Base-by-base conservation (phyloP, 2,329 filamentous ascomycete species). In the Cordyceps fumosorosea region DNA sequence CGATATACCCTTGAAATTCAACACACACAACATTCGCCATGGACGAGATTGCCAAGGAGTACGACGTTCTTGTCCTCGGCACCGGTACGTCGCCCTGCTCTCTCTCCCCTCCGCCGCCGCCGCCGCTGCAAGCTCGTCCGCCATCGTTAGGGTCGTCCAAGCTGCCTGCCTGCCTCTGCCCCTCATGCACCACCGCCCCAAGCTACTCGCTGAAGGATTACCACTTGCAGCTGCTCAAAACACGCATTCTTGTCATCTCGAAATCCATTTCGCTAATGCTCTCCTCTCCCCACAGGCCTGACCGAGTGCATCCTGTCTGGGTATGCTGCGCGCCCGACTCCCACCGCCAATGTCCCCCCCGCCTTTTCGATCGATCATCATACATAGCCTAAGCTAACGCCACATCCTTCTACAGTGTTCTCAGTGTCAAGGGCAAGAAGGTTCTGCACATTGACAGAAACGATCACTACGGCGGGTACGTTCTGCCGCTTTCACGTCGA, bases 261-360 rank as follows among this genome's bases (percentile, higher is more conserved):
- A 18, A 8, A 10, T 44, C 3, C 22, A 45, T 20, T 60, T 37
- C 16, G 20, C 50, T 60, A 60, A 60, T 48, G 16, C n/a, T 26
- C n/a, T 18, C 54, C 68, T 67, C 65, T 70, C 66, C 70, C 65
- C 64, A 52, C 72, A 96, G 93, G 95, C 75, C 80, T 99, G 84
- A 98, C 93, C 67, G 95, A 99, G 86, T 99, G 95, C 81, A 95
- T 99, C 74, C 90, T 99, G 70, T 97, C 93, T 75, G 95, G 93
- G 92, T 96, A 89, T 74, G 80, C 58, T 51, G 22, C 52, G 22
- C 47, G 20, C 45, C 60, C 45, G 47, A 56, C 60, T 52, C 26
- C 53, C 52, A 62, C 54, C 60, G 45, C 60, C 63, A 55, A 50
- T 56, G 48, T 42, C 42, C 16, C 47, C 42, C 56, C 51, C 50